Evolutionary conservation across 441 rosid genomes (phyloP).

Genomic region (Adansonia grandidieri): DNA sequence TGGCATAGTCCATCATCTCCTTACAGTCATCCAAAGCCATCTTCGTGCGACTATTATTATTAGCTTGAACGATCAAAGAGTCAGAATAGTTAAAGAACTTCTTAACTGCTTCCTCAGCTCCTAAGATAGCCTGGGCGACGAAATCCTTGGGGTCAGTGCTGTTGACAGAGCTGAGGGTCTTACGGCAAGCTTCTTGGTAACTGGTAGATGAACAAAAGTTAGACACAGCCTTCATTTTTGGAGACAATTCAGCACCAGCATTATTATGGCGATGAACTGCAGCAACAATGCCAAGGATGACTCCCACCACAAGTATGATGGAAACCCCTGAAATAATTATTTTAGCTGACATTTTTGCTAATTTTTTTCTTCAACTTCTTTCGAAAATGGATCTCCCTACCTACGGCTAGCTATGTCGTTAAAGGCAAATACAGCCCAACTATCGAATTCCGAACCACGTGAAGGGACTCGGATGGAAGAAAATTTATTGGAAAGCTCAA

Average conservation of each 20-base stretch:
- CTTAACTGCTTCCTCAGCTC: slow-evolving; percentile 43
- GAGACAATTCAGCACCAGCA: slow-evolving; percentile 30
- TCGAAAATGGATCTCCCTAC: slow-evolving; percentile 20
- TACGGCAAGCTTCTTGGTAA: slow-evolving; percentile 69
- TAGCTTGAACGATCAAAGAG: slow-evolving; percentile 30
- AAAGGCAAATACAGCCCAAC: too few relatives aligned
- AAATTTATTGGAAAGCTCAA: too few relatives aligned
- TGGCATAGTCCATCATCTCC: slow-evolving; percentile 49
- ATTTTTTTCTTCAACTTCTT: background rate
- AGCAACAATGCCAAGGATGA: slow-evolving; percentile 56
- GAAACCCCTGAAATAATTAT: slow-evolving; percentile 54
- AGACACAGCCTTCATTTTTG: slow-evolving; percentile 62
- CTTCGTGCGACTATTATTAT: slow-evolving; percentile 35
- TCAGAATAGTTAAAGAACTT: slow-evolving; percentile 44
- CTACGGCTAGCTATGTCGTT: too few relatives aligned
- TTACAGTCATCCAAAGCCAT: slow-evolving; percentile 72
- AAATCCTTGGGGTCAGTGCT: slow-evolving; percentile 64
- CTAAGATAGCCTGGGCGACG: slow-evolving; percentile 48
- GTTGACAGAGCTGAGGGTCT: slow-evolving; percentile 51
- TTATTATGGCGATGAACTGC: slow-evolving; percentile 31
- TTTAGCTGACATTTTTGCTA: background rate
- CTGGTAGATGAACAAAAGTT: slow-evolving; percentile 58
- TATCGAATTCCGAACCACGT: too few relatives aligned
- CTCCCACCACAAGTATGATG: slow-evolving; percentile 64
- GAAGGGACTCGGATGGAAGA: too few relatives aligned